A percentile compares a stretch with the other conserved stretches of the same genome.
phyloP scores from a whole-genome alignment of 345 rosid species.

The Camelina neglecta region DNA sequence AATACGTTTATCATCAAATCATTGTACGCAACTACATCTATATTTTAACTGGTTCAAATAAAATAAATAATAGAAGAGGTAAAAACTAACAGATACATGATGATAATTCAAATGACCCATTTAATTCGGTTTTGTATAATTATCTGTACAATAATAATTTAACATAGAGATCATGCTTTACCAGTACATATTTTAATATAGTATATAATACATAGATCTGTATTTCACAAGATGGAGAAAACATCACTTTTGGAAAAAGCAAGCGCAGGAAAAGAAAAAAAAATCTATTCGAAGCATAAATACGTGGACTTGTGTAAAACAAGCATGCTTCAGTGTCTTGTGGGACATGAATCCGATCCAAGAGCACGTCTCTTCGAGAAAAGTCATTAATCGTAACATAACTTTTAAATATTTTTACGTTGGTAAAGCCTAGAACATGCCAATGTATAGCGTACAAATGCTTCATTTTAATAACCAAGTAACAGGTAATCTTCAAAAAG shows the following conservation, averaged over 20 bases:
- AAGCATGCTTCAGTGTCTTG: slow-evolving; percentile 28
- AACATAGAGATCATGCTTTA: not conserved
- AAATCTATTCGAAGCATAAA: not conserved
- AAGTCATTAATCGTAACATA: slow-evolving; percentile 2
- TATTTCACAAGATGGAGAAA: slow-evolving; percentile 11
- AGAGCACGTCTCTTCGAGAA: slow-evolving; percentile 37
- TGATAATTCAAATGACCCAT: not conserved
- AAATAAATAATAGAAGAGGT: too few species aligned
- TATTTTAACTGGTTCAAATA: not conserved
- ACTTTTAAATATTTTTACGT: slow-evolving; percentile 1
- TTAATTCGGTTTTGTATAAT: not conserved
- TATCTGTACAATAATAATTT: not conserved
- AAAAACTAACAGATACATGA: not conserved
- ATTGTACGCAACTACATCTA: slow-evolving; percentile 5
- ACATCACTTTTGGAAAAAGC: not conserved
- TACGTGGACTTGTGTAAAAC: slow-evolving; percentile 29
- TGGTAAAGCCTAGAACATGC: slow-evolving; percentile 16
- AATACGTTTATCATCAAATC: slow-evolving; percentile 4
- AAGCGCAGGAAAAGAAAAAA: not conserved
- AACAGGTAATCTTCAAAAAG: not conserved
- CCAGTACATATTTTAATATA: not conserved
- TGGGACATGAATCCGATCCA: slow-evolving; percentile 17
- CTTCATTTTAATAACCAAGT: slow-evolving; percentile 6
- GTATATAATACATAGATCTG: not conserved
- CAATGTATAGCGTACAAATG: not conserved